These are phyloP conservation scores for Triticum urartu DNA, from an alignment of 176 grass and related monocot genomes.

Conservation along the genomic window DNA sequence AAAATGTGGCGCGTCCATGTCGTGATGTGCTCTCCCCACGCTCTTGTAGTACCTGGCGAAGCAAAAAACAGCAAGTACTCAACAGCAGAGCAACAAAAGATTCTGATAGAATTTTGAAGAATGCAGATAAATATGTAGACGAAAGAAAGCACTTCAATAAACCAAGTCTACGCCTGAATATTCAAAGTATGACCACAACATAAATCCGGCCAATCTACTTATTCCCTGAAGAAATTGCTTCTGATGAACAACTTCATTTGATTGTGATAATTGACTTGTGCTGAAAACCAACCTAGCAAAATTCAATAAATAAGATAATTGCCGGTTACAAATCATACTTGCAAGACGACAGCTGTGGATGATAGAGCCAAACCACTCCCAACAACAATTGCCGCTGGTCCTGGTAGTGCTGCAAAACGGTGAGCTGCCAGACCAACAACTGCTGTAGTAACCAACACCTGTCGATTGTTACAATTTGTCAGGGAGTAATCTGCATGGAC, in stretches of 20 bases:
- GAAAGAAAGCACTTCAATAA: constrained; percentile 14
- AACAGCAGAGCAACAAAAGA: constrained; percentile 17
- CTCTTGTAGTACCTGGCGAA: constrained; percentile 82
- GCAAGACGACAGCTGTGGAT: constrained; percentile 96
- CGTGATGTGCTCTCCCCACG: constrained; percentile 97
- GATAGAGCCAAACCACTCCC: constrained; percentile 94
- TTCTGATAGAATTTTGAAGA: background rate
- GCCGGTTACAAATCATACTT: constrained; percentile 50
- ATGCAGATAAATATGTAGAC: background rate
- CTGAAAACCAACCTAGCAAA: constrained; percentile 2
- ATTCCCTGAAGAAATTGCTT: constrained; percentile 19
- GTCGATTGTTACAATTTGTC: constrained; percentile 26
- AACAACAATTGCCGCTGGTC: constrained; percentile 90
- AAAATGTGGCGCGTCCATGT: constrained; percentile 97
- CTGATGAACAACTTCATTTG: background rate
- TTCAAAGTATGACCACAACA: constrained; percentile 4
- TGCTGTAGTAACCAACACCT: constrained; percentile 85
- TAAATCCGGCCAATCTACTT: background rate
- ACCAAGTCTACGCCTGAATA: background rate
- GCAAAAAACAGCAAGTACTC: constrained; percentile 31
- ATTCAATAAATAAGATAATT: constrained; percentile 6
- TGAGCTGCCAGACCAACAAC: constrained; percentile 82
- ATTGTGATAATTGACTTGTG: background rate
- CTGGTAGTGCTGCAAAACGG: constrained; percentile 57
- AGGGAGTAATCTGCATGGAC: constrained; percentile 20